These are phyloP conservation scores for Lactuca saligna DNA, from an alignment of 129 eudicot genomes.

Conservation along the genomic window DNA sequence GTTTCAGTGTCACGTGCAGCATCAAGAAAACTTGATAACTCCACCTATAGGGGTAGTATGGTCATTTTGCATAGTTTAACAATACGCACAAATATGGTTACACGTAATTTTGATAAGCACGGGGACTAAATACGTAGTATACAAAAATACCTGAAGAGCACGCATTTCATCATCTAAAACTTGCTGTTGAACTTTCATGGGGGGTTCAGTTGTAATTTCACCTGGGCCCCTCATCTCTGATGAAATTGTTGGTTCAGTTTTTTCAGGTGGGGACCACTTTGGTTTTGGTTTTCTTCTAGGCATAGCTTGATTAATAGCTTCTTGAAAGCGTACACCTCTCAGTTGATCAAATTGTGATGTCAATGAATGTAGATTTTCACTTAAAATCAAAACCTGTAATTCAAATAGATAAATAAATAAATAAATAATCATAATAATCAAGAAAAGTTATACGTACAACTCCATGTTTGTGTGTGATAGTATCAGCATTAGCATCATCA, in stretches of 20 bases:
- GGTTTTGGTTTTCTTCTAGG: slow-evolving; percentile 79
- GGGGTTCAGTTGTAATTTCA: slow-evolving; percentile 61
- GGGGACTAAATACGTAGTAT: too few species aligned
- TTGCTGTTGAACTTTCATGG: slow-evolving; percentile 63
- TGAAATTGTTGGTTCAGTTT: slow-evolving; percentile 36
- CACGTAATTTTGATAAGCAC: too few species aligned
- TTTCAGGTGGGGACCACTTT: slow-evolving; percentile 29
- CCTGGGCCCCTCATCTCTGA: slow-evolving; percentile 49
- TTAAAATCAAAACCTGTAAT: slow-evolving; percentile 73
- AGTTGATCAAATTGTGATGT: slow-evolving; percentile 91
- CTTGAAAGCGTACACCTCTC: slow-evolving; percentile 91
- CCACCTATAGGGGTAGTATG: slow-evolving; percentile 38
- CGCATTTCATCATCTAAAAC: slow-evolving; percentile 90
- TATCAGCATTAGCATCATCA: slow-evolving; percentile 71
- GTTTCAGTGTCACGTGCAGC: slow-evolving; percentile 89
- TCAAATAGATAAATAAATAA: too few species aligned
- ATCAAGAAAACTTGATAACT: slow-evolving; percentile 74
- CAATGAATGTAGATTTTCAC: slow-evolving; percentile 89
- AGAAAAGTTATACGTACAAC: slow-evolving; percentile 55
- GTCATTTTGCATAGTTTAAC: too few species aligned
- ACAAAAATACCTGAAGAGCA: slow-evolving; percentile 70
- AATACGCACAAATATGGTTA: too few species aligned
- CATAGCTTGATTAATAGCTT: slow-evolving; percentile 68
- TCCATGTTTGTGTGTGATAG: slow-evolving; percentile 93
- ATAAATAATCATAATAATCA: neutral